Base-by-base conservation (phyloP, 768 basidiomycete species). In the Russula sp. region DNA sequence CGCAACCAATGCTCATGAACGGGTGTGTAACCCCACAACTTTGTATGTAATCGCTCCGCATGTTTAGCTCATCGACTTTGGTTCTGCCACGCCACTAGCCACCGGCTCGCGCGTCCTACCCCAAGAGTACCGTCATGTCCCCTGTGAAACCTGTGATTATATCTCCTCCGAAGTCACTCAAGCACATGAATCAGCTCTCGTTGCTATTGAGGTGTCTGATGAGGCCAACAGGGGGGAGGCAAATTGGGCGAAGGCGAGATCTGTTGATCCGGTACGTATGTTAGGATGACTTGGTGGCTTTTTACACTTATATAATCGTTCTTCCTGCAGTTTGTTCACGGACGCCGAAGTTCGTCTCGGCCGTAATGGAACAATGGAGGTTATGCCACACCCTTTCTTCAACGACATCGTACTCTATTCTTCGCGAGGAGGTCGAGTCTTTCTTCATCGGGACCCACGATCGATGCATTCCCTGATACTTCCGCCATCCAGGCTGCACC, bases 21-120 rank as follows among this genome's bases (percentile, higher is more conserved):
- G 7, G 96, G 98, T 68, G 81, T 99, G 71, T 98, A 99, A 70
- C 96, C 96, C 0, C 92, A 96, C 66, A 99, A 98, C 73, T 89
- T 98, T 65, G 90, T 98, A 5, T 74, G 98, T 20, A 85, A 81
- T 0, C 75, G 81, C 6, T 73, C 72, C 25, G 81, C 84, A 84
- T 66, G 73, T 96, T n/a, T 80, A 85, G 13, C 77, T 99, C 3
- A 93, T 96, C 32, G 96, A 99, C 73, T 98, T 98, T 74, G 96
- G 95, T 4, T 92, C 93, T 7, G 89, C 92, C 0, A 93, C 94
- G 0, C 86, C 86, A 1, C 73, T 95, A 3, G 75, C 85, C 1
- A 79, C 83, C 11, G 88, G 88, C 18, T 79, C 77, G 48, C 83
- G 83, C 60, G 73, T 75, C 1, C 75, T 93, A 7, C 81, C 85